A percentile compares a stretch with the other conserved stretches of the same genome.
Conservation (phyloP, 768 basidiomycete genomes). For the Saitozyma podzolica region DNA sequence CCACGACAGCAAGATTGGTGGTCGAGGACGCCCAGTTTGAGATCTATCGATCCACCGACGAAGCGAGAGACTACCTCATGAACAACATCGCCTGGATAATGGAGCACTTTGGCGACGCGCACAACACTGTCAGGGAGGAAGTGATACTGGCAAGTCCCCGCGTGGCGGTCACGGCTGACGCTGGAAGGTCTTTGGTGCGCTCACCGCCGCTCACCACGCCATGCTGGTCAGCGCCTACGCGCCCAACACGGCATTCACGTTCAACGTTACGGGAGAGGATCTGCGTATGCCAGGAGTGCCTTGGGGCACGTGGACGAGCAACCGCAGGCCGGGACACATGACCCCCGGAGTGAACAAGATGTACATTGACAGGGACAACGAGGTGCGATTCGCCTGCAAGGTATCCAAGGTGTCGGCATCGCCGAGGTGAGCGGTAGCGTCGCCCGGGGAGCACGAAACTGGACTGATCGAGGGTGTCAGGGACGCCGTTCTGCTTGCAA, state of each 20-base stretch:
- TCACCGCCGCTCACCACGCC: constrained; percentile 71
- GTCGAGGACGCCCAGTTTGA: constrained; percentile 70
- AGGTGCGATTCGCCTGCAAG: constrained; percentile 21
- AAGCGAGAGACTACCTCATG: constrained; percentile 72
- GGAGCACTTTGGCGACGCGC: constrained; percentile 58
- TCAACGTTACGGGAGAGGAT: constrained; percentile 63
- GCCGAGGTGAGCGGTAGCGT: constrained; percentile 19
- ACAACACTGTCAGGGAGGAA: constrained; percentile 62
- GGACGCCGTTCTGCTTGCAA: constrained; percentile 35
- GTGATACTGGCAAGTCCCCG: constrained; percentile 56
- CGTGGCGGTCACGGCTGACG: background rate
- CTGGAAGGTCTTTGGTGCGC: constrained; percentile 59
- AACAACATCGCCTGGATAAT: constrained; percentile 67
- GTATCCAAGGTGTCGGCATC: constrained; percentile 27
- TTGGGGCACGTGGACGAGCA: constrained; percentile 69
- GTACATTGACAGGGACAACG: constrained; percentile 1
- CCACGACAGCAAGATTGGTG: constrained; percentile 67
- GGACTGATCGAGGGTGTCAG: constrained; percentile 15
- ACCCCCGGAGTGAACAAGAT: constrained; percentile 1
- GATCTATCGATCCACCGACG: constrained; percentile 65
- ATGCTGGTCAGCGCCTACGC: constrained; percentile 63
- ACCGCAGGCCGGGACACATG: constrained; percentile 2
- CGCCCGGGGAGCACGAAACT: background rate
- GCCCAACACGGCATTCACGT: constrained; percentile 47
- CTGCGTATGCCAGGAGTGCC: constrained; percentile 59